phyloP scores from a whole-genome alignment of 1,284 basidiomycete genomes.

The Moesziomyces antarcticus region DNA sequence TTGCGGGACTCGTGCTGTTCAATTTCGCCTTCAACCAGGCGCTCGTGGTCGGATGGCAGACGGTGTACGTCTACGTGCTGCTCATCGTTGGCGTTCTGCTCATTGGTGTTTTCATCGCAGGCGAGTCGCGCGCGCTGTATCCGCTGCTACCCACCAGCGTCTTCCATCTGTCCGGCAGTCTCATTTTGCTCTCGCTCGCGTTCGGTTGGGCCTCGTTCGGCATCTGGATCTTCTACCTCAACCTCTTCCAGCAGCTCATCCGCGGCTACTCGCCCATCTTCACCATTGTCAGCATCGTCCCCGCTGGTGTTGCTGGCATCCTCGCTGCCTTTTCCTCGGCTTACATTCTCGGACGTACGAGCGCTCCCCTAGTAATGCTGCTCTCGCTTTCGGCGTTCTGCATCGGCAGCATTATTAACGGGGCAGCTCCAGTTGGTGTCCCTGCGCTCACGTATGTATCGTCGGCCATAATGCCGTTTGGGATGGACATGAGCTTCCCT shows the following conservation, averaged over 20 bases:
- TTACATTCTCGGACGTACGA: conserved; percentile 29
- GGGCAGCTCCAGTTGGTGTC: conserved; percentile 29
- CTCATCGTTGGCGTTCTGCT: conserved; percentile 53
- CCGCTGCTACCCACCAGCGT: conserved; percentile 50
- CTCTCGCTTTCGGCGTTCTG: conserved; percentile 47
- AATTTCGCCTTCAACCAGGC: conserved; percentile 60
- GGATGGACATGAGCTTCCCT: conserved; percentile 57
- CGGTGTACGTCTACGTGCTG: conserved; percentile 46
- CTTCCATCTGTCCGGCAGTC: conserved; percentile 25
- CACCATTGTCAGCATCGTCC: conserved; percentile 29
- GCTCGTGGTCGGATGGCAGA: conserved; percentile 53
- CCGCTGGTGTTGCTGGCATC: conserved; percentile 35
- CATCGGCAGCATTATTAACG: conserved; percentile 41
- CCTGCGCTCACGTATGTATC: conserved; percentile 35
- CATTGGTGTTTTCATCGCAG: conserved; percentile 35
- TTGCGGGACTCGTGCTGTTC: conserved; percentile 50
- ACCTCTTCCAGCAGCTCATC: conserved; percentile 25
- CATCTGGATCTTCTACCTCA: conserved; percentile 46
- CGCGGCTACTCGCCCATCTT: conserved; percentile 22
- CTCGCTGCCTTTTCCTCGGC: conserved; percentile 44
- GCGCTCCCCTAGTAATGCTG: conserved; percentile 45
- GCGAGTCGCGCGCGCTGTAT: conserved; percentile 26
- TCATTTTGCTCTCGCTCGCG: conserved; percentile 38
- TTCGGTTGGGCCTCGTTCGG: conserved; percentile 55
- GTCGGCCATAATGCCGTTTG: conserved; percentile 39